Conservation (phyloP, 306 rosid species). For the Gillenia trifoliata region DNA sequence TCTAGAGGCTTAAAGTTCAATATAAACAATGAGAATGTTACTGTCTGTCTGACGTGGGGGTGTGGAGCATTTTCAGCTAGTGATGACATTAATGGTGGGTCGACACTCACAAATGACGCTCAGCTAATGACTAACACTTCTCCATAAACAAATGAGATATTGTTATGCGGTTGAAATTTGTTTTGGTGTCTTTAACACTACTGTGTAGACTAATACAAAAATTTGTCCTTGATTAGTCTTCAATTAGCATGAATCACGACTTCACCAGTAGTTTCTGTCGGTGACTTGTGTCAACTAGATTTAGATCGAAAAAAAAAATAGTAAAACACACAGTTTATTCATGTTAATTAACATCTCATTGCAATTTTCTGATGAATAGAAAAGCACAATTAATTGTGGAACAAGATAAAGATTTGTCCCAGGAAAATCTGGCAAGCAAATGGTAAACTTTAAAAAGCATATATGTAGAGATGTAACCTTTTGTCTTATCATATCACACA, state of each 20-base stretch:
- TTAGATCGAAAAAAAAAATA: background rate
- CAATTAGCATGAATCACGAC: background rate
- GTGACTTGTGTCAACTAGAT: background rate
- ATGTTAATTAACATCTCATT: background rate
- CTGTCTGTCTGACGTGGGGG: no score
- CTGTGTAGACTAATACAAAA: no score
- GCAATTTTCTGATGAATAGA: background rate
- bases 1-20: no score
- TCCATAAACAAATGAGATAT: background rate
- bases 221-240: no score
- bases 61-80: no score
- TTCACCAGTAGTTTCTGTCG: background rate
- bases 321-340: background rate
- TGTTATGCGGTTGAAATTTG: background rate
- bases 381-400: background rate
- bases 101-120: no score
- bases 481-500: background rate
- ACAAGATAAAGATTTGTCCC: background rate
- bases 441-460: background rate
- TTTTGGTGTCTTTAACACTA: background rate
- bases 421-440: background rate
- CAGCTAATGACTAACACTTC: no score
- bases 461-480: background rate
- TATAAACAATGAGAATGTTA: no score
- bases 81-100: no score